phyloP scores from a whole-genome alignment of 768 basidiomycete species.

The Termitomyces sp. region DNA sequence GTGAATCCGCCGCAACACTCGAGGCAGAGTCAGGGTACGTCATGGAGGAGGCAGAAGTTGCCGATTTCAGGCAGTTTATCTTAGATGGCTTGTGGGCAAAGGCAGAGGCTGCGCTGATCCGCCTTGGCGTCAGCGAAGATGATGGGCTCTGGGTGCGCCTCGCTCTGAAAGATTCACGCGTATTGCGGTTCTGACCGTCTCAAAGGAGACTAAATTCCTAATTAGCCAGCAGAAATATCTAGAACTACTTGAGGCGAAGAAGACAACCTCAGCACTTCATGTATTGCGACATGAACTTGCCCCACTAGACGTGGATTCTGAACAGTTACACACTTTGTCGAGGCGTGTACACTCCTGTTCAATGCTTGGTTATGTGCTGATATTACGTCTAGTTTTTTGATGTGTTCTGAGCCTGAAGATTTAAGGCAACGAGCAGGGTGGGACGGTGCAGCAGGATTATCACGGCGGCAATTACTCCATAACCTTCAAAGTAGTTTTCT shows the following conservation, averaged over 20 bases:
- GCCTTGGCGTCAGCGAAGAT: slow-evolving; percentile 63
- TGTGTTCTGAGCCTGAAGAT: slow-evolving; percentile 86
- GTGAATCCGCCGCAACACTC: slow-evolving; percentile 82
- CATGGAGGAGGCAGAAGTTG: slow-evolving; percentile 72
- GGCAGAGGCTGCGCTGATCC: slow-evolving; percentile 64
- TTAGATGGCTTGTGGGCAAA: slow-evolving; percentile 76
- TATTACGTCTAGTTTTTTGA: slow-evolving; percentile 61
- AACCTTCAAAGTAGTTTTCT: slow-evolving; percentile 70
- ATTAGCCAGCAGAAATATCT: slow-evolving; percentile 96
- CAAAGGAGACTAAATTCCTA: slow-evolving; percentile 75
- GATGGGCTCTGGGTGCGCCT: slow-evolving; percentile 63
- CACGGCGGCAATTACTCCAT: slow-evolving; percentile 69
- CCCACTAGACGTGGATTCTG: slow-evolving; percentile 71
- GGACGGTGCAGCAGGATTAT: slow-evolving; percentile 84
- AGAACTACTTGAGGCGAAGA: slow-evolving; percentile 79
- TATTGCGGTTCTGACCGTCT: slow-evolving; percentile 1
- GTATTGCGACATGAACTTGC: slow-evolving; percentile 88
- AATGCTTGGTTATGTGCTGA: slow-evolving; percentile 3
- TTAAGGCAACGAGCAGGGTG: slow-evolving; percentile 75
- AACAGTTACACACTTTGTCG: slow-evolving; percentile 81
- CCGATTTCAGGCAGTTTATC: slow-evolving; percentile 76
- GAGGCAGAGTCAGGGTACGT: slow-evolving; percentile 92
- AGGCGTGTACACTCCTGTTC: slow-evolving; percentile 45
- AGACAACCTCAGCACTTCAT: slow-evolving; percentile 75
- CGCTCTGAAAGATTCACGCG: background rate